phyloP scores from a whole-genome alignment of 257 asterid species.

The Nicotiana undulata region DNA sequence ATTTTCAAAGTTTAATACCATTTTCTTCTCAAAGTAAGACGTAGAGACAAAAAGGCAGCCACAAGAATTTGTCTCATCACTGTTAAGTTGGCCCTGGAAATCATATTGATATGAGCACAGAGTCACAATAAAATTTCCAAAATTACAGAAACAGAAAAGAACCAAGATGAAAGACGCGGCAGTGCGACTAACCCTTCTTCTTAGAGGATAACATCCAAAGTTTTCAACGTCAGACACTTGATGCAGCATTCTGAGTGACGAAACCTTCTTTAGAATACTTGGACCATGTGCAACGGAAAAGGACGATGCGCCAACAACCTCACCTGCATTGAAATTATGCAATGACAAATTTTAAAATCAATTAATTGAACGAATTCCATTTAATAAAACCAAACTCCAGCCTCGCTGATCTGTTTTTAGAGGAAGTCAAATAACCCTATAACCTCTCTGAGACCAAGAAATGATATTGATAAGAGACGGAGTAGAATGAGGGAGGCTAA shows the following conservation, averaged over 20 bases:
- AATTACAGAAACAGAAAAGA: slow-evolving; percentile 10
- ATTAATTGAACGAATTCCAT: not conserved
- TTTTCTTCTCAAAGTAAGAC: slow-evolving; percentile 74
- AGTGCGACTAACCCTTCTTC: slow-evolving; percentile 49
- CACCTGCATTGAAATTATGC: slow-evolving; percentile 47
- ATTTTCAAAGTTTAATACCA: slow-evolving; percentile 38
- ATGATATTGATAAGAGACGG: not conserved
- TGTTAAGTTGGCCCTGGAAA: slow-evolving; percentile 55
- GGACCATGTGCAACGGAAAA: slow-evolving; percentile 70
- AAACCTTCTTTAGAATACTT: slow-evolving; percentile 57
- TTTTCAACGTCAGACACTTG: slow-evolving; percentile 54
- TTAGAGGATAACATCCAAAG: slow-evolving; percentile 51
- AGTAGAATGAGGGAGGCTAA: not conserved
- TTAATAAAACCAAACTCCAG: not conserved
- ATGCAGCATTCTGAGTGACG: slow-evolving; percentile 86
- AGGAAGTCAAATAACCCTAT: not conserved
- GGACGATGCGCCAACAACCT: slow-evolving; percentile 95
- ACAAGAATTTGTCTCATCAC: slow-evolving; percentile 33
- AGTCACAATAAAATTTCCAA: slow-evolving; percentile 1
- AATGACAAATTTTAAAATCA: slow-evolving; percentile 17
- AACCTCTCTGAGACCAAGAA: not conserved
- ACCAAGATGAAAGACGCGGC: slow-evolving; percentile 4
- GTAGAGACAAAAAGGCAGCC: slow-evolving; percentile 67
- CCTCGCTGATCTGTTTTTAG: not conserved
- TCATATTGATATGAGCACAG: slow-evolving; percentile 12